A percentile compares a stretch with the other conserved stretches of the same genome.
Evolutionary conservation across 305 asterid species (phyloP).

Genomic region (Fraxinus sp.): DNA sequence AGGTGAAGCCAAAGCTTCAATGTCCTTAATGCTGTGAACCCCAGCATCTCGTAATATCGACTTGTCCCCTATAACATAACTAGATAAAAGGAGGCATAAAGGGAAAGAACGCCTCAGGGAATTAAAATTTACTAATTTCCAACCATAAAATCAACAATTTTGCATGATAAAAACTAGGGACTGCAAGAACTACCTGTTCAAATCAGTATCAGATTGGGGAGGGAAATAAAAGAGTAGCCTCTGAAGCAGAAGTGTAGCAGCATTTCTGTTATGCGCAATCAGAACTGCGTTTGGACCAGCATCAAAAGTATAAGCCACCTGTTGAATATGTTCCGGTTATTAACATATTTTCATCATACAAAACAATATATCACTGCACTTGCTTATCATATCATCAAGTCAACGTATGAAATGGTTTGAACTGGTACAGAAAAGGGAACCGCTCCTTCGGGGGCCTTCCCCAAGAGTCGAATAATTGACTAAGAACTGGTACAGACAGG

Average conservation of each 20-base stretch:
- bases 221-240: constrained; percentile 80
- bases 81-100: constrained; percentile 25
- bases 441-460: not conserved
- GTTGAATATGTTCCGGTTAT: constrained; percentile 22
- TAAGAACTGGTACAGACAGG: not conserved
- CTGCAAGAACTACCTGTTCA: constrained; percentile 53
- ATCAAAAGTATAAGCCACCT: constrained; percentile 89
- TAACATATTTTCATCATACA: constrained; percentile 9
- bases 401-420: not conserved
- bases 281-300: constrained; percentile 95
- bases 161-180: not conserved
- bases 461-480: not conserved
- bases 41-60: constrained; percentile 77
- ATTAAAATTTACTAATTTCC: not conserved
- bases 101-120: not conserved
- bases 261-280: constrained; percentile 71
- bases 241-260: constrained; percentile 67
- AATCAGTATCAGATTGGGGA: constrained; percentile 67
- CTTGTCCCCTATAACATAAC: constrained; percentile 79
- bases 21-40: constrained; percentile 53
- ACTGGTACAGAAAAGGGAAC: not conserved
- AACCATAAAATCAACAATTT: not conserved
- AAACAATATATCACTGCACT: not conserved
- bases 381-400: not conserved
- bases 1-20: constrained; percentile 63